Evolutionary conservation across 2,329 filamentous ascomycete genomes (phyloP).

Genomic region (Raffaelea albimanens): DNA sequence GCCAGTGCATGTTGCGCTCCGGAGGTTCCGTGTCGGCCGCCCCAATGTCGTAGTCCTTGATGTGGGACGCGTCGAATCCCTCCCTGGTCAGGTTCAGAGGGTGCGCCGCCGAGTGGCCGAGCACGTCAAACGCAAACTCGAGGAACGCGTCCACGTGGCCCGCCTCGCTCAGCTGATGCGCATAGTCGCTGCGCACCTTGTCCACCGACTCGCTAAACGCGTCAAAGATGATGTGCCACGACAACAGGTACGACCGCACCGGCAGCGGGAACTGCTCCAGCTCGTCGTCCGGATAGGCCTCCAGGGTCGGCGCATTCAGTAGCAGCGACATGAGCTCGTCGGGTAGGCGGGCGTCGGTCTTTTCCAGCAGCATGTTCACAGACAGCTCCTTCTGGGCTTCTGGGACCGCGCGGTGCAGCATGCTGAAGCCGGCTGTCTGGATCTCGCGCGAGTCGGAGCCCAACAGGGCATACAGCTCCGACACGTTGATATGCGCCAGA

Average conservation of each 20-base stretch:
- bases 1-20: constrained; percentile 70
- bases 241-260: constrained; percentile 72
- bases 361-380: constrained; percentile 64
- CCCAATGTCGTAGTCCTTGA: constrained; percentile 43
- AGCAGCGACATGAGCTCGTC: constrained; percentile 79
- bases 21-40: constrained; percentile 47
- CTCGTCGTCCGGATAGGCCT: constrained; percentile 54
- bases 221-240: constrained; percentile 86
- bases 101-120: constrained; percentile 67
- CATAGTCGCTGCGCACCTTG: constrained; percentile 74
- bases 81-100: constrained; percentile 65
- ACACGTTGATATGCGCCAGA: constrained; percentile 51
- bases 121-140: constrained; percentile 72
- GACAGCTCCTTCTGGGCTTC: constrained; percentile 71
- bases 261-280: constrained; percentile 60
- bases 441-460: constrained; percentile 66
- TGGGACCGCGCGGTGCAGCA: constrained; percentile 75
- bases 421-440: constrained; percentile 69
- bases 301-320: constrained; percentile 64
- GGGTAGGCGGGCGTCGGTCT: constrained; percentile 62
- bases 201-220: constrained; percentile 70
- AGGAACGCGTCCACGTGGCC: constrained; percentile 57
- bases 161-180: constrained; percentile 66
- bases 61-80: constrained; percentile 48
- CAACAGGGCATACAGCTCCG: constrained; percentile 65